These are phyloP conservation scores for Xylariaceae sp. DNA, from an alignment of 2,329 filamentous ascomycete genomes.

Conservation along the genomic window DNA sequence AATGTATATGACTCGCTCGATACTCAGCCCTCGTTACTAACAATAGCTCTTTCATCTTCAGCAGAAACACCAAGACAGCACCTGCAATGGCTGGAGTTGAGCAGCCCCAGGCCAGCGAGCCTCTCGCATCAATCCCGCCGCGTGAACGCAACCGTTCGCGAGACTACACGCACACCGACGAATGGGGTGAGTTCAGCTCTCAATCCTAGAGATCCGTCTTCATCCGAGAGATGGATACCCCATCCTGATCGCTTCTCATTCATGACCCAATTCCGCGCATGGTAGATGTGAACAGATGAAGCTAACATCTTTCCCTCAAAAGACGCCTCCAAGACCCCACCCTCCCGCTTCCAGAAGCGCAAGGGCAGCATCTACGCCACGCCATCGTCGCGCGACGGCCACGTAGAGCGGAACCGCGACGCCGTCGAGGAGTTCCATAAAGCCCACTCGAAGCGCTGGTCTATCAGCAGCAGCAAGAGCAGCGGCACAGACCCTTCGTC, in stretches of 20 bases:
- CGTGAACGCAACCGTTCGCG: constrained; percentile 32
- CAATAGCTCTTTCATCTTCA: not conserved
- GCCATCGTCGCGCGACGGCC: constrained; percentile 58
- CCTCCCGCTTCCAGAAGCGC: constrained; percentile 63
- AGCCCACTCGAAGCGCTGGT: constrained; percentile 47
- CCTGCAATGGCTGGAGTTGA: constrained; percentile 22
- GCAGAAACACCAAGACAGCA: constrained; percentile 4
- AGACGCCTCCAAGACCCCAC: constrained; percentile 62
- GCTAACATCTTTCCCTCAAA: not conserved
- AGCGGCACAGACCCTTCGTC: constrained; percentile 10
- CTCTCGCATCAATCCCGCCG: constrained; percentile 34
- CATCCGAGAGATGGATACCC: not conserved
- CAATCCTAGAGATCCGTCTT: not conserved
- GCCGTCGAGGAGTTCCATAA: constrained; percentile 54
- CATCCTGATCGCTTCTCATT: too few relatives aligned
- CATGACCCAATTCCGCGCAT: too few relatives aligned
- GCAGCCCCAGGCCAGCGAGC: constrained; percentile 29
- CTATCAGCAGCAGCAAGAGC: constrained; percentile 16
- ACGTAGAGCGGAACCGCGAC: constrained; percentile 53
- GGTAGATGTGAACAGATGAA: not conserved
- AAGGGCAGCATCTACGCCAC: constrained; percentile 66
- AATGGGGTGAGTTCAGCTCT: constrained; percentile 42
- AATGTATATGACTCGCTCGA: not conserved
- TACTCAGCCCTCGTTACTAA: not conserved
- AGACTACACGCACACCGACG: constrained; percentile 36